Evolutionary conservation across 2,329 filamentous ascomycete genomes (phyloP).

Genomic region (Cercospora berteroae): DNA sequence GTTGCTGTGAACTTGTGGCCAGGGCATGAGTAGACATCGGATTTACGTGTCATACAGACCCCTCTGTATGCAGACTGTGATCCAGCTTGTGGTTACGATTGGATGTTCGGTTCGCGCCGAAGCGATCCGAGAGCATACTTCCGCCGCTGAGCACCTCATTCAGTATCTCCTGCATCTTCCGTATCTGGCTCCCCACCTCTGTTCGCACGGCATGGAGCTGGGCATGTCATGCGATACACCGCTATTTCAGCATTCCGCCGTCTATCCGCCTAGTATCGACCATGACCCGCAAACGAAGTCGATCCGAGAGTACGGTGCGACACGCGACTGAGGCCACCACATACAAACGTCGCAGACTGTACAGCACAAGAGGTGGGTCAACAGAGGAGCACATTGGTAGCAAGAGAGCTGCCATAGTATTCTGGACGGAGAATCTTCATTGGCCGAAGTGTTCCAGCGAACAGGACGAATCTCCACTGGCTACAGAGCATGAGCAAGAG

Average conservation of each 20-base stretch:
- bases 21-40: no score
- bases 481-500: background rate
- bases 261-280: background rate
- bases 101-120: background rate
- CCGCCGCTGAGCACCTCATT: background rate
- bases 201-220: background rate
- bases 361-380: background rate
- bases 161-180: background rate
- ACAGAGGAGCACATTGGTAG: background rate
- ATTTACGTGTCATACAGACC: no score
- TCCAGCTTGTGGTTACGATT: background rate
- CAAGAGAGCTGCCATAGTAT: background rate
- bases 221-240: background rate
- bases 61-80: no score
- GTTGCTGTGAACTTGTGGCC: background rate
- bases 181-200: background rate
- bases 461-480: background rate
- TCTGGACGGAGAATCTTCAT: background rate
- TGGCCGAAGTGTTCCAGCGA: background rate
- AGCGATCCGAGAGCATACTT: background rate
- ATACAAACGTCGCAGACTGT: background rate
- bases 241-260: background rate
- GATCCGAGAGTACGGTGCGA: background rate
- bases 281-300: background rate
- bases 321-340: background rate